phyloP scores from a whole-genome alignment of 768 basidiomycete genomes.

The Podaxis sp. region DNA sequence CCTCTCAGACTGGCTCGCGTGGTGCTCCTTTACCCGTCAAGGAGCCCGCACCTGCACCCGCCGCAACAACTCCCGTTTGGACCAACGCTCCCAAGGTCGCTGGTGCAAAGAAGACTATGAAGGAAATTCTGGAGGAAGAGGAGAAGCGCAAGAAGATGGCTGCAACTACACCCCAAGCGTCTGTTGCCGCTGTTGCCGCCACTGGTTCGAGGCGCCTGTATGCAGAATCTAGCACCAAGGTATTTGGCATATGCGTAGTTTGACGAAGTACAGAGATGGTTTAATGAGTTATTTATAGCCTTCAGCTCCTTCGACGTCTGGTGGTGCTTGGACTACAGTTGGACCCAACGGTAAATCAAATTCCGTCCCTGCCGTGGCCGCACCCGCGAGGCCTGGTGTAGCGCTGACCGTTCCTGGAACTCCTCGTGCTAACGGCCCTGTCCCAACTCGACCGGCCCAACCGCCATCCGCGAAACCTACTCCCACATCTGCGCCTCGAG shows the following conservation, averaged over 20 bases:
- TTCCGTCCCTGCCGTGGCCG: conserved; percentile 32
- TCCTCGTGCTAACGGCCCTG: conserved; percentile 39
- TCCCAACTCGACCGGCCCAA: conserved; percentile 32
- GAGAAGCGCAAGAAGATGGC: conserved; percentile 71
- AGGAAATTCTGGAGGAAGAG: conserved; percentile 99
- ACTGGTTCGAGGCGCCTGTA: conserved; percentile 67
- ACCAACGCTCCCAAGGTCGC: conserved; percentile 56
- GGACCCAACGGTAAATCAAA: conserved; percentile 70
- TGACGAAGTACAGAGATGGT: neutral
- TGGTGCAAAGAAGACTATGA: conserved; percentile 85
- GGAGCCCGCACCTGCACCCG: conserved; percentile 36
- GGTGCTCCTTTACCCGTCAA: conserved; percentile 32
- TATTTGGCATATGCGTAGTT: conserved; percentile 22
- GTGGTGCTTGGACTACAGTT: conserved; percentile 82
- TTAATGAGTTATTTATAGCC: conserved; percentile 12
- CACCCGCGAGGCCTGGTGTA: conserved; percentile 16
- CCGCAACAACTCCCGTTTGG: conserved; percentile 58
- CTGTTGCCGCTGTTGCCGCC: conserved; percentile 49
- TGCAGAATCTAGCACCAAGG: conserved; percentile 79
- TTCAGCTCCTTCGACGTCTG: conserved; percentile 25
- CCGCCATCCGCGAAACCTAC: conserved; percentile 32
- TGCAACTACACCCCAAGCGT: conserved; percentile 50
- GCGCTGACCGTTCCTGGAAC: conserved; percentile 18
- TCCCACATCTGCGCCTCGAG: conserved; percentile 34
- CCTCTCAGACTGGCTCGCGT: conserved; percentile 74